Percentiles rank a stretch among this genome's conserved stretches.
These are phyloP conservation scores for Saccharomycopsis synnaedendra DNA, from an alignment of 805 yeast genomes.

Conservation along the genomic window DNA sequence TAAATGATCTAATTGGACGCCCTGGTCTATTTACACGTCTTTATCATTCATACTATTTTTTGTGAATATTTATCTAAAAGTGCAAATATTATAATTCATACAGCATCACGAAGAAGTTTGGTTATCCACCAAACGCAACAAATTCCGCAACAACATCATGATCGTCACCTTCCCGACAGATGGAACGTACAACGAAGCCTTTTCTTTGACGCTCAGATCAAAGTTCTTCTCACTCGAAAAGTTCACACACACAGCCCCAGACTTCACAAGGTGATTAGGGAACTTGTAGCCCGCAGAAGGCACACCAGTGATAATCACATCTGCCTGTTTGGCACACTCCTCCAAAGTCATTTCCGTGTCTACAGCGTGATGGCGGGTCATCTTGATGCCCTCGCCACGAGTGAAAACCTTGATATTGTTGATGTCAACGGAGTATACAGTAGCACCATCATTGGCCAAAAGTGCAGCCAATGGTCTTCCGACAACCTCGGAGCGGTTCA, in stretches of 20 bases:
- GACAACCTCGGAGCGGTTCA: slow-evolving; percentile 92
- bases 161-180: slow-evolving; percentile 95
- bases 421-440: slow-evolving; percentile 84
- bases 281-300: slow-evolving; percentile 78
- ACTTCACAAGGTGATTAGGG: slow-evolving; percentile 66
- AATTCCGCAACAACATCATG: slow-evolving; percentile 83
- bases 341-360: slow-evolving; percentile 43
- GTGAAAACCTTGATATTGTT: slow-evolving; percentile 85
- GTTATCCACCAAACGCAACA: slow-evolving; percentile 37
- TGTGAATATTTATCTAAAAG: background rate
- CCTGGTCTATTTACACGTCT: background rate
- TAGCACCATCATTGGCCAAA: slow-evolving; percentile 95
- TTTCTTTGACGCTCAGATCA: slow-evolving; percentile 55
- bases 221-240: slow-evolving; percentile 87
- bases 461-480: slow-evolving; percentile 96
- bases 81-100: background rate
- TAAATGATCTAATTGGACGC: too few relatives aligned
- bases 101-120: background rate
- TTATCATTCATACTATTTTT: background rate
- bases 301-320: slow-evolving; percentile 93
- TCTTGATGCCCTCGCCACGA: slow-evolving; percentile 81
- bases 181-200: slow-evolving; percentile 89
- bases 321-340: slow-evolving; percentile 62
- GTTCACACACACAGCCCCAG: slow-evolving; percentile 87
- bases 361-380: slow-evolving; percentile 72